Evolutionary conservation across 2,329 filamentous ascomycete species (phyloP), one percentile per base, ranked within the genome.

Genomic region (Scopulariopsis brevicaulis): DNA sequence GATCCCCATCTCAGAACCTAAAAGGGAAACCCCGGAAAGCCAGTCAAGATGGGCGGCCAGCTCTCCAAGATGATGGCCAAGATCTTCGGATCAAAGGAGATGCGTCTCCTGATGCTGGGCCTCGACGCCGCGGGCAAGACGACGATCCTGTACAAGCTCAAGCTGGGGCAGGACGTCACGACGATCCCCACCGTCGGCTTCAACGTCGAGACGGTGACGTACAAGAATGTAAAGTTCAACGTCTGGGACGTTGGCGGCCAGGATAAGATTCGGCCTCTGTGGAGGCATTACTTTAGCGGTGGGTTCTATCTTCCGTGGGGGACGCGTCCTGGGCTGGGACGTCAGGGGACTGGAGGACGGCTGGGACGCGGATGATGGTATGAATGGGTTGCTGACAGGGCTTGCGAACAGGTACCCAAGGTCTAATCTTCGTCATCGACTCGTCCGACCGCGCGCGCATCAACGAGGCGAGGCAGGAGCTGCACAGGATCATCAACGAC

Each of bases 191-290:
- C 94, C 37, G 94, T 99, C 67, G 94, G 93, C 66, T 97, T 97
- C 83, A 97, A 97, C 82, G 94, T 97, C 74, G 93, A 97, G 81
- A 96, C 91, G 4, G 92, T 97, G 68, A 95, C 92, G 65, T 96
- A 96, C 81, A 96, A 96, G 83, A 97, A 97, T 74, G 92, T 96
- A 75, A 95, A 96, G 76, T 97, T 97, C 80, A 97, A 95, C 68
- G 93, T 97, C 63, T 97, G 93, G 93, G 93, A 97, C 78, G 93
- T 97, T 60, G 93, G 93, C 74, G 93, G 93, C 64, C 93, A 97
- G 80, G 93, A 97, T 82, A 97, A 97, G 86, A 97, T 97, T 69
- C 84, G 93, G 64, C 93, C 93, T 62, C 79, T 97, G 61, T 97
- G 93, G 93, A 86, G 93, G 75, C 93, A 97, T 79, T 97, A 97